Percentiles rank a stretch among this genome's conserved stretches.
phyloP scores from a whole-genome alignment of 208 protist species.

The Trypanosoma melophagium region DNA sequence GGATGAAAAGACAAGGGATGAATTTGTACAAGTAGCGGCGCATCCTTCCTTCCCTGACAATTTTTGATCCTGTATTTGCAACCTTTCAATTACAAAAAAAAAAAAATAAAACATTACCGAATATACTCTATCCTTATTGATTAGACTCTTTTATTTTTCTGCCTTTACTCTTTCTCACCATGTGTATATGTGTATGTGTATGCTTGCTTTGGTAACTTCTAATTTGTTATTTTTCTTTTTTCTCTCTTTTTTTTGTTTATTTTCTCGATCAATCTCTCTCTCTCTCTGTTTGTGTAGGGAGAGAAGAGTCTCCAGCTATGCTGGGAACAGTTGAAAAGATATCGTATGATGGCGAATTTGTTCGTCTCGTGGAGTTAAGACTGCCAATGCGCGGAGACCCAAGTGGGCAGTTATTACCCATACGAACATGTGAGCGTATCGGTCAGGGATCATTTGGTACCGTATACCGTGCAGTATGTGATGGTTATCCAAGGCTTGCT shows the following conservation, averaged over 20 bases:
- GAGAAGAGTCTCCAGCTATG: slow-evolving; percentile 34
- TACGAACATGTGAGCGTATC: slow-evolving; percentile 74
- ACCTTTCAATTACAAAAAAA: neutral
- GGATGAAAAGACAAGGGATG: slow-evolving; percentile 38
- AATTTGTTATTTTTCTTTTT: slow-evolving; percentile 1
- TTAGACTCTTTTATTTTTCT: neutral
- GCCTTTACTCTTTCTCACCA: neutral
- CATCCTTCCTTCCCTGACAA: slow-evolving; percentile 44
- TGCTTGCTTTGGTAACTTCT: too few species aligned
- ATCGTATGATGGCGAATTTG: slow-evolving; percentile 69
- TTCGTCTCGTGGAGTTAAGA: slow-evolving; percentile 66
- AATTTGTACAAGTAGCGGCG: slow-evolving; percentile 69
- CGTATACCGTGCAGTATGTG: slow-evolving; percentile 78
- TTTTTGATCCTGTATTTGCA: slow-evolving; percentile 14
- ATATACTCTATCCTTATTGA: neutral
- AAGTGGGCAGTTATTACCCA: slow-evolving; percentile 37
- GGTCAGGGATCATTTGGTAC: slow-evolving; percentile 88
- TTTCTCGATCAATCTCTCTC: too few species aligned
- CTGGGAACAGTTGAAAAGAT: slow-evolving; percentile 77
- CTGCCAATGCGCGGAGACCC: slow-evolving; percentile 53
- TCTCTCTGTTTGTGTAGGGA: neutral
- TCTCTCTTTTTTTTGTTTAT: too few species aligned
- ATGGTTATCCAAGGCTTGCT: slow-evolving; percentile 68
- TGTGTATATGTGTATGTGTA: neutral
- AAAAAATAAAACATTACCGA: neutral